Evolutionary conservation across 192 early-diverging fungal genomes (phyloP), one percentile per base, ranked within the genome.

Genomic region (Linnemannia schmuckeri): DNA sequence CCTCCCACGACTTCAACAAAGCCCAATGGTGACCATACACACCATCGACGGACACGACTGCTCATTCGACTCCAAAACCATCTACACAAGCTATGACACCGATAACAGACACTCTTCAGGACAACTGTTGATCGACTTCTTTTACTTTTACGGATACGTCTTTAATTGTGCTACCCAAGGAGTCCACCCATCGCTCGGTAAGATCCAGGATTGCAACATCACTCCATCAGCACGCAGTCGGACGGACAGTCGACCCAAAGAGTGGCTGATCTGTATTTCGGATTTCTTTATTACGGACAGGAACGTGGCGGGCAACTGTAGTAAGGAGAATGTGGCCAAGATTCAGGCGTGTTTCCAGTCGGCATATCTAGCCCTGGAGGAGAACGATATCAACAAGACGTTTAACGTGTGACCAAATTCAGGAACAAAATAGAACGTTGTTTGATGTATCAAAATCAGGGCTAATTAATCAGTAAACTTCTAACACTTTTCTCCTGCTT

Each of bases 291-390:
- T 57, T 37, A 24, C 27, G 6, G 27, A 37, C 49, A 33, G 70
- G n/a, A 79, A 79, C 46, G 78, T 79, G 2, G 78, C 78, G 18
- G 47, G 78, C 8, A 79, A 47, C 6, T 30, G n/a, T n/a, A 6
- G 47, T 4, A 24, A 24, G 7, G 6, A n/a, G 17, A 71, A 49
- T 20, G 78, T 72, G 12, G 49, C 38, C 10, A 22, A 1, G 22
- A 72, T 79, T 27, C 66, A 44, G 42, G 12, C 24, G 15, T 33
- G 49, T 9, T 79, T 79, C 38, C 70, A 57, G 24, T 18, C 6
- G 2, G 52, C 69, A 12, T 46, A 57, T 70, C 20, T 30, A 1
- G 33, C 70, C 17, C 68, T 78, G 2, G 24, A 35, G n/a, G 33
- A 22, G 1, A 33, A 68, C 37, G 30, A 70, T 3, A 74, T 42